Evolutionary conservation across 805 yeast species (phyloP).

Genomic region (Lipomyces anomalus): DNA sequence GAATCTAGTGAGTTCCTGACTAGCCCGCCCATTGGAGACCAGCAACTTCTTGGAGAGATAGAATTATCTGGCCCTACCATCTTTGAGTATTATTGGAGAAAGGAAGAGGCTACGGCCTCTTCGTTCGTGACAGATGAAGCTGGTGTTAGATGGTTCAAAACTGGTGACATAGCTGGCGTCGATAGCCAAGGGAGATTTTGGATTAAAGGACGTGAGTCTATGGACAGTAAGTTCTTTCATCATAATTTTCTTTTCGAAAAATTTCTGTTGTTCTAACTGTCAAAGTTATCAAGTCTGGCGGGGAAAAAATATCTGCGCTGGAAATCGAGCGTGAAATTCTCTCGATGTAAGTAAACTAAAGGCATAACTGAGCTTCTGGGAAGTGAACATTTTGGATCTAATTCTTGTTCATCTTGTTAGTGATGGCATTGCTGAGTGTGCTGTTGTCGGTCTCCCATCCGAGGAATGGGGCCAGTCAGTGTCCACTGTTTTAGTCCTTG

Average conservation of each 20-base stretch:
- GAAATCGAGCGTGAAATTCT: conserved; percentile 35
- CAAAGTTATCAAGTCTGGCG: conserved; percentile 35
- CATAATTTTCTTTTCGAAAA: too few relatives aligned
- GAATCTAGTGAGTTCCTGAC: conserved; percentile 19
- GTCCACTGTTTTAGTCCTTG: conserved; percentile 28
- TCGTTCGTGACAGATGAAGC: conserved; percentile 38
- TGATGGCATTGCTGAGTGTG: conserved; percentile 29
- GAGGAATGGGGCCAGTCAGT: conserved; percentile 35
- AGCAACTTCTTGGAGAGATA: conserved; percentile 42
- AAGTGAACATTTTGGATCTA: too few relatives aligned
- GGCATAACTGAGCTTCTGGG: too few relatives aligned
- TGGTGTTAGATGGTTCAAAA: conserved; percentile 44
- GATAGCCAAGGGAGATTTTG: conserved; percentile 42
- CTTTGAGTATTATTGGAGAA: conserved; percentile 46
- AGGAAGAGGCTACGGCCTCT: conserved; percentile 43
- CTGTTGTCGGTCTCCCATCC: conserved; percentile 32
- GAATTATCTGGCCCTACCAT: conserved; percentile 51
- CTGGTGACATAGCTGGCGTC: conserved; percentile 54
- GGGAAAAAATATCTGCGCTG: conserved; percentile 34
- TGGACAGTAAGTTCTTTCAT: too few relatives aligned
- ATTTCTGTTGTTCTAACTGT: too few relatives aligned
- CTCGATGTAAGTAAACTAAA: too few relatives aligned
- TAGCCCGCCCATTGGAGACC: conserved; percentile 18
- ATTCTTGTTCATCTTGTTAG: too few relatives aligned
- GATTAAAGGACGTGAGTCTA: conserved; percentile 39